These are phyloP conservation scores for Lichina pygmaea DNA, from an alignment of 495 filamentous ascomycete species.

Conservation along the genomic window DNA sequence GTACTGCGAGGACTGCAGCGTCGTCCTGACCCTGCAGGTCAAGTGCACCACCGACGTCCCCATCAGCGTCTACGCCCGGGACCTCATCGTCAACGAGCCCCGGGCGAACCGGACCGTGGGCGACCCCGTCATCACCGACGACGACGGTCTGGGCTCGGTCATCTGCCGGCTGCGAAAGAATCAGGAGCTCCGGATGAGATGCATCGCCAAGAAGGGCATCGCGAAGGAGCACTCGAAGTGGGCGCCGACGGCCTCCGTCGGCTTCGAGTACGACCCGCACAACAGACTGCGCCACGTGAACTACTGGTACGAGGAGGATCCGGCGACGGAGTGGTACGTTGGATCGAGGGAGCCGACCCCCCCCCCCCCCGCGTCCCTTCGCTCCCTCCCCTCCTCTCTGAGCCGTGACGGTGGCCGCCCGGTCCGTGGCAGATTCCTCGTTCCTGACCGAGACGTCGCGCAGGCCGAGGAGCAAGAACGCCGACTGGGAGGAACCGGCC, in stretches of 20 bases:
- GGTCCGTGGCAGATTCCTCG: neutral
- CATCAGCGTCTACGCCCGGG: constrained; percentile 75
- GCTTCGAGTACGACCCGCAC: constrained; percentile 93
- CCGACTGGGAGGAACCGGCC: constrained; percentile 59
- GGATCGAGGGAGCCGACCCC: neutral
- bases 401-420: neutral
- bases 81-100: constrained; percentile 38
- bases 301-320: constrained; percentile 79
- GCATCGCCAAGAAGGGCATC: constrained; percentile 92
- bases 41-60: constrained; percentile 56
- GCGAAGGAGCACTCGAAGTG: constrained; percentile 98
- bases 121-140: constrained; percentile 62
- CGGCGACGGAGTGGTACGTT: constrained; percentile 65
- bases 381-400: neutral
- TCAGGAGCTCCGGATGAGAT: constrained; percentile 69
- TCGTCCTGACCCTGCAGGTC: constrained; percentile 56
- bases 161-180: constrained; percentile 72
- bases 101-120: constrained; percentile 48
- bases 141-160: constrained; percentile 49
- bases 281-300: constrained; percentile 77
- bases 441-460: neutral
- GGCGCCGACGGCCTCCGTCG: constrained; percentile 73
- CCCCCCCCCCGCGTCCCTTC: neutral
- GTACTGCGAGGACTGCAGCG: constrained; percentile 72
- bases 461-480: constrained; percentile 71